Evolutionary conservation across 352 stramenopile genomes (phyloP).

Genomic region (Pythium phragmitis): DNA sequence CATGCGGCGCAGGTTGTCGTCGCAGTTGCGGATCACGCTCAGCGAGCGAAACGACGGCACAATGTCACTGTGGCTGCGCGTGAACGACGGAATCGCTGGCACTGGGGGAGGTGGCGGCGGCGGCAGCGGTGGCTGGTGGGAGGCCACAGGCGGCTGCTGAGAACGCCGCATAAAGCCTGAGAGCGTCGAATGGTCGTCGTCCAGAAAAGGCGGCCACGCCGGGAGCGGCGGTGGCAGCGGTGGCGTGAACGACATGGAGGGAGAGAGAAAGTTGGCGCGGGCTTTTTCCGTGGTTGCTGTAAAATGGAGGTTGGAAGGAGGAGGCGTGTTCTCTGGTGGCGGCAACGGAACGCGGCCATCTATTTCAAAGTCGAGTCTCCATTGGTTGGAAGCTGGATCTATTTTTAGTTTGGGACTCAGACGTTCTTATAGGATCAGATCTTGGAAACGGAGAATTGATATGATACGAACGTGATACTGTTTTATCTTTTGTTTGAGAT

Average conservation of each 20-base stretch:
- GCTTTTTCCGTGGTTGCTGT: neutral
- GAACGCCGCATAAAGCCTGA: neutral
- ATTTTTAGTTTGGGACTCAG: conserved; percentile 5
- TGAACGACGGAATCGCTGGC: neutral
- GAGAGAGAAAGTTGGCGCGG: neutral
- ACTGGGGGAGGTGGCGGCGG: neutral
- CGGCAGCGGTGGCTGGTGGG: neutral
- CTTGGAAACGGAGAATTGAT: neutral
- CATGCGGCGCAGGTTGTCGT: conserved; percentile 12
- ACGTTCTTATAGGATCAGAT: neutral
- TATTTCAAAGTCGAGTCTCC: neutral
- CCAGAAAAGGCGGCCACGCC: conserved; percentile 1
- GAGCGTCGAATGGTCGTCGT: conserved; percentile 1
- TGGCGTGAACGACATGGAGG: conserved; percentile 9
- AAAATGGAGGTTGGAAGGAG: neutral
- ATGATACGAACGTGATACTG: neutral
- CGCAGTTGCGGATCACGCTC: conserved; percentile 7
- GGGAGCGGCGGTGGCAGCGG: conserved; percentile 7
- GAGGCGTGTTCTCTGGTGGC: neutral
- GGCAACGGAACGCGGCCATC: neutral
- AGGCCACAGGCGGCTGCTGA: neutral
- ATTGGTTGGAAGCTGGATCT: neutral
- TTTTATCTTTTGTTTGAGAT: too few species aligned
- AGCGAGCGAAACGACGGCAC: conserved; percentile 7
- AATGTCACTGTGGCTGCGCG: neutral